A percentile compares a stretch with the other conserved stretches of the same genome.
These are phyloP conservation scores for Dentipellis sp. DNA, from an alignment of 768 basidiomycete species.

Conservation along the genomic window DNA sequence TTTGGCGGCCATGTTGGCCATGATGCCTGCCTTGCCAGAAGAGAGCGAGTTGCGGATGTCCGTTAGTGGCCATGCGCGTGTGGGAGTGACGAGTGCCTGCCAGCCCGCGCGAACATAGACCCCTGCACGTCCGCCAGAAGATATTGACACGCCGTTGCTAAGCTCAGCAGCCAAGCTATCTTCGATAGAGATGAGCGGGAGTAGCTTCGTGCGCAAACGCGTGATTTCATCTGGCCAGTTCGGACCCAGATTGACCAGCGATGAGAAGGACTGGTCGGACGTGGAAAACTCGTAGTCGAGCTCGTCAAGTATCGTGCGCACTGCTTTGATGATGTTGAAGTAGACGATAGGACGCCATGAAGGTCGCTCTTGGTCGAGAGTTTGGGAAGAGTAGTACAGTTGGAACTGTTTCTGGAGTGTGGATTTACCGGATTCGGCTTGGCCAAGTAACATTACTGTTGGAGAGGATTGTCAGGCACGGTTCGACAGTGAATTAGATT, in stretches of 20 bases:
- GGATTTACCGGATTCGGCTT: conserved; percentile 74
- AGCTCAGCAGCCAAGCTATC: conserved; percentile 60
- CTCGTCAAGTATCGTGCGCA: conserved; percentile 16
- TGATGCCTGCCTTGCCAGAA: conserved; percentile 23
- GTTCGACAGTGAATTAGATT: no score
- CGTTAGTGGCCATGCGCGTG: conserved; percentile 32
- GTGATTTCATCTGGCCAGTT: conserved; percentile 37
- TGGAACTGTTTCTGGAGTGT: conserved; percentile 84
- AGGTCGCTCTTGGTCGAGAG: conserved; percentile 29
- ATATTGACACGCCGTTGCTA: conserved; percentile 51
- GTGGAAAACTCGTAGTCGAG: conserved; percentile 18
- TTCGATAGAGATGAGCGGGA: conserved; percentile 59
- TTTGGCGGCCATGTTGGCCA: conserved; percentile 45
- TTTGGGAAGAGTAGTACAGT: conserved; percentile 55
- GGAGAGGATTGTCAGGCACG: background rate
- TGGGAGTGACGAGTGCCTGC: conserved; percentile 49
- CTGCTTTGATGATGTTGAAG: conserved; percentile 36
- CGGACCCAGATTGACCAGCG: conserved; percentile 8
- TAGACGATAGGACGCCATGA: conserved; percentile 37
- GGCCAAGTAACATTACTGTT: conserved; percentile 68
- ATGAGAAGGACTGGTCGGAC: conserved; percentile 11
- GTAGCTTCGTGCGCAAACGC: conserved; percentile 42
- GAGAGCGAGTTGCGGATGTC: conserved; percentile 24
- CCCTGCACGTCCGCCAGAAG: conserved; percentile 44
- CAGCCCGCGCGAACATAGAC: conserved; percentile 66